phyloP scores from a whole-genome alignment of 164 flowering plant species.

The Sextonia rubra region DNA sequence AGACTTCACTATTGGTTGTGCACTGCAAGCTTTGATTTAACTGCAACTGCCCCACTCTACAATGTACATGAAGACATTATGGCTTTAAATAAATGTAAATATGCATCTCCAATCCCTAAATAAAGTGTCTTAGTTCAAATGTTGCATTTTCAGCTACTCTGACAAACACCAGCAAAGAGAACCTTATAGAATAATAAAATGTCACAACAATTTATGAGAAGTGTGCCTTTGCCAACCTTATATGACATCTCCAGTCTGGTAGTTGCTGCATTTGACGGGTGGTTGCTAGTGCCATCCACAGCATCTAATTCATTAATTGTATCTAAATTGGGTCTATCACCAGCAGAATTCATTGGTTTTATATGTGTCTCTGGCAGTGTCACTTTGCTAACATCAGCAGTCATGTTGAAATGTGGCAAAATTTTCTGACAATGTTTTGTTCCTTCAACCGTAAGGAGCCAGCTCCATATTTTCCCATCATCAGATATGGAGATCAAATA shows the following conservation, averaged over 20 bases:
- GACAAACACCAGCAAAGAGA: neutral
- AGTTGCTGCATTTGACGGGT: conserved; percentile 22
- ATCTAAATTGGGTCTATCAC: conserved; percentile 22
- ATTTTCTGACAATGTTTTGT: conserved; percentile 36
- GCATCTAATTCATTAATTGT: conserved; percentile 27
- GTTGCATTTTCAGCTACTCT: neutral
- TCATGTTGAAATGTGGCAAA: conserved; percentile 9
- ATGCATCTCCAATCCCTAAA: neutral
- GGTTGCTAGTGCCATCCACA: conserved; percentile 17
- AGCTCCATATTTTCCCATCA: conserved; percentile 97
- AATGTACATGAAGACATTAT: neutral
- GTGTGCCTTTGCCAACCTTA: conserved; percentile 47
- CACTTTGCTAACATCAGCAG: conserved; percentile 26
- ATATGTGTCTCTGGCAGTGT: conserved; percentile 20
- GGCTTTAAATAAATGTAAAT: neutral
- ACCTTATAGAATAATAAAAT: neutral
- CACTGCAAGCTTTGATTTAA: too few relatives aligned
- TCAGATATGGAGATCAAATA: conserved; percentile 83
- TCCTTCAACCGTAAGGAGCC: conserved; percentile 83
- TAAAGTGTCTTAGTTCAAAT: neutral
- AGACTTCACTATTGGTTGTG: neutral
- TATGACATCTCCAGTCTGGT: conserved; percentile 35
- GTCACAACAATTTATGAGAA: neutral
- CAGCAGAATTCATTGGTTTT: conserved; percentile 12
- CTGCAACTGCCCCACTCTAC: neutral